These are phyloP conservation scores for Fragilariopsis cylindrus DNA, from an alignment of 108 stramenopile species.

Conservation along the genomic window DNA sequence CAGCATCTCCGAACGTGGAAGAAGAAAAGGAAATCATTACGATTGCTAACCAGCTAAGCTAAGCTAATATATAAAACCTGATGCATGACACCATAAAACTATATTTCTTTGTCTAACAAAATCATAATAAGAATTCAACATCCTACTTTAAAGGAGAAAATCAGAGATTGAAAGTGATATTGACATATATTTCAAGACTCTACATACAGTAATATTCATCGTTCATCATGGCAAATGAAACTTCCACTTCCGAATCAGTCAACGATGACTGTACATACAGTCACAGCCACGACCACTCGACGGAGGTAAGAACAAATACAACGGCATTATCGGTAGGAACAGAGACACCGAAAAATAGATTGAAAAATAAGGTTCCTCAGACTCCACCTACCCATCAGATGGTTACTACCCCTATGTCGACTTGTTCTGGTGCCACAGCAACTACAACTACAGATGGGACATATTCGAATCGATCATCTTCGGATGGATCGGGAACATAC, in stretches of 20 bases:
- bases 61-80: too few species aligned
- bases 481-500: background rate
- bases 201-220: background rate
- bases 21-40: too few species aligned
- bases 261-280: background rate
- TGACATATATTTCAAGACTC: background rate
- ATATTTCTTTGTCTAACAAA: background rate
- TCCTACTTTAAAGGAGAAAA: background rate
- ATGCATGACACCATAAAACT: background rate
- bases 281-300: background rate
- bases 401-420: conserved; percentile 8
- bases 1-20: too few species aligned
- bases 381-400: background rate
- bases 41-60: too few species aligned
- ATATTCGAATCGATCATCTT: conserved; percentile 1
- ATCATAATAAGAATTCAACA: background rate
- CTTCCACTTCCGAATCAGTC: conserved; percentile 1
- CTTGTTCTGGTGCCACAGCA: conserved; percentile 8
- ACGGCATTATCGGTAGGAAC: background rate
- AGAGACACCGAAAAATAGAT: background rate
- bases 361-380: background rate
- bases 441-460: conserved; percentile 2
- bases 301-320: background rate
- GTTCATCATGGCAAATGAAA: conserved; percentile 6
- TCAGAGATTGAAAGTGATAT: background rate